Evolutionary conservation across 441 rosid species (phyloP), one percentile per base, ranked within the genome.

Genomic region (Macaranga tanarius): DNA sequence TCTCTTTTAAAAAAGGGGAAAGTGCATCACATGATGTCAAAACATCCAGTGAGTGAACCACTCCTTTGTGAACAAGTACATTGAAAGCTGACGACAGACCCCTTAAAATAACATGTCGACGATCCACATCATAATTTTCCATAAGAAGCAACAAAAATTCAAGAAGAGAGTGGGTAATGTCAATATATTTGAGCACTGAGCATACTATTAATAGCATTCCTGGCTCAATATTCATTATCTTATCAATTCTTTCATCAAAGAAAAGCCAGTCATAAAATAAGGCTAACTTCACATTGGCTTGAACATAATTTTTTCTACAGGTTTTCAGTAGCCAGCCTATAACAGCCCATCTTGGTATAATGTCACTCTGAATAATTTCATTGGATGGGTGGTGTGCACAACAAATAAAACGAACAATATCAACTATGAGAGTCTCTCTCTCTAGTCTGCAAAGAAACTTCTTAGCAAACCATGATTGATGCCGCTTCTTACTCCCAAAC

Each of bases 251-350:
- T 72, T 84, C 96, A 44, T 95, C 84, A 44, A 86, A 92, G 82
- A 95, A 95, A 66, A 92, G 92, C 99, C 97, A 91, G 67, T 95
- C 98, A 62, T 85, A 90, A 77, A 92, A 85, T 77, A 95, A 66
- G 62, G 98, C 96, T 42, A 92, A 78, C 88, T 83, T 95, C 15
- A 69, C 83, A 74, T 85, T 84, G 56, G 82, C 83, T 82, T 84
- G 90, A 28, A 82, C 75, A 73, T 89, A 79, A 45, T 73, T 91
- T 75, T 85, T 89, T 74, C 80, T 85, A 66, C 89, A 88, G 23
- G 71, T 75, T 48, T 79, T 87, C 19, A 95, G 75, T n/a, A 92
- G 78, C 97, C 96, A 92, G 63, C 98, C 99, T 62, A 92, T 66
- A 47, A 88, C 84, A 58, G 96, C 96, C 97, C 99, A 95, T 72